Evolutionary conservation across 305 asterid species (phyloP).

Genomic region (Solanum aculeatissimum): DNA sequence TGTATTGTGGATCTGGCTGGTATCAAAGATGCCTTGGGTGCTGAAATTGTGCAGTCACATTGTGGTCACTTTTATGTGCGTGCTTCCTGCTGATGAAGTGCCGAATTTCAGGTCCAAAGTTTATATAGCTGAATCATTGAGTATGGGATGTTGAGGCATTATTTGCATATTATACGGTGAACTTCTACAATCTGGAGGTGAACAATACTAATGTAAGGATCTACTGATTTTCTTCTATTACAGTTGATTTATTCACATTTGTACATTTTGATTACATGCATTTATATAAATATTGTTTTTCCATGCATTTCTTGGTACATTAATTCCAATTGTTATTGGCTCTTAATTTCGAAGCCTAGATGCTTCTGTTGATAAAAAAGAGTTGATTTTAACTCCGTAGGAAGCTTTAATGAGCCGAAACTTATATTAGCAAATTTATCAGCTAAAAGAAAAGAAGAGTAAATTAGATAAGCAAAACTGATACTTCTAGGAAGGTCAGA

Average conservation of each 20-base stretch:
- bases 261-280: not conserved
- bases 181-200: constrained; percentile 65
- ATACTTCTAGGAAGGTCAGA: not conserved
- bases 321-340: not conserved
- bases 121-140: constrained; percentile 46
- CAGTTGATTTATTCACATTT: not conserved
- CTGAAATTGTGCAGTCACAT: constrained; percentile 22
- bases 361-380: not conserved
- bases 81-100: constrained; percentile 43
- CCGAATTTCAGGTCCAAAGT: constrained; percentile 63
- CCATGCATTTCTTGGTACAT: not conserved
- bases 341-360: not conserved
- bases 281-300: not conserved
- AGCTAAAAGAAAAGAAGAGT: not conserved
- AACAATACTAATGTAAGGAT: constrained; percentile 64
- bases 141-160: constrained; percentile 85
- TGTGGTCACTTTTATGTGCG: constrained; percentile 44
- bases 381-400: not conserved
- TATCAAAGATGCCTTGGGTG: constrained; percentile 4
- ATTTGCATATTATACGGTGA: constrained; percentile 36
- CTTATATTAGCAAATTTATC: not conserved
- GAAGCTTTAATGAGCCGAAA: not conserved
- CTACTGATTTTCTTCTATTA: not conserved
- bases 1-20: constrained; percentile 38
- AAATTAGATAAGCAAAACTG: not conserved